A percentile compares a stretch with the other conserved stretches of the same genome.
These are phyloP conservation scores for Penicillium odoratum DNA, from an alignment of 495 filamentous ascomycete genomes.

Conservation along the genomic window DNA sequence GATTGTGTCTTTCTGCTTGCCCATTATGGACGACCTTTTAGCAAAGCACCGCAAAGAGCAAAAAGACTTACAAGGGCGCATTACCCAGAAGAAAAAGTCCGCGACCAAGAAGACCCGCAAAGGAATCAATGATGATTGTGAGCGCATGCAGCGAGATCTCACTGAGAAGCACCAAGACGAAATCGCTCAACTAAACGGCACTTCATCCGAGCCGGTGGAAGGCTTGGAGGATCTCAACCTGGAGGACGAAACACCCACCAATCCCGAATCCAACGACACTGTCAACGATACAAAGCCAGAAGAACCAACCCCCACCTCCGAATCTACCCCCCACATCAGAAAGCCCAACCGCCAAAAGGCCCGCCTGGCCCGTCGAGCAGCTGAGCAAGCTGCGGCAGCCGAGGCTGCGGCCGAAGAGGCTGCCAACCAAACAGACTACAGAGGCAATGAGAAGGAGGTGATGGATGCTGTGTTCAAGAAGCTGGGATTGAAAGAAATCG, in stretches of 20 bases:
- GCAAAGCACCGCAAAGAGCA: conserved; percentile 84
- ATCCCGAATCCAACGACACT: conserved; percentile 19
- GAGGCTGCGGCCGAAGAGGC: conserved; percentile 73
- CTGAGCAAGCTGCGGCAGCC: conserved; percentile 70
- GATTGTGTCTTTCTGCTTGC: not conserved
- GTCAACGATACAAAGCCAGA: conserved; percentile 15
- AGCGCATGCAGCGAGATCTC: conserved; percentile 67
- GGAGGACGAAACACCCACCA: conserved; percentile 23
- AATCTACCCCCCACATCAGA: conserved; percentile 39
- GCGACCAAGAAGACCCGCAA: conserved; percentile 96
- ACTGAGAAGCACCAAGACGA: conserved; percentile 68
- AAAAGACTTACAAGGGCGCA: conserved; percentile 76
- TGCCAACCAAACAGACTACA: conserved; percentile 67
- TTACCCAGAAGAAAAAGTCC: conserved; percentile 93
- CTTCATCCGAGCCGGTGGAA: conserved; percentile 24
- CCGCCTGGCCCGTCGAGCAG: conserved; percentile 81
- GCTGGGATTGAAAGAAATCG: conserved; percentile 66
- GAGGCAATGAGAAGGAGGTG: conserved; percentile 64
- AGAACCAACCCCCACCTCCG: conserved; percentile 6
- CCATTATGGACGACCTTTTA: conserved; percentile 68
- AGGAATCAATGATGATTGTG: conserved; percentile 82
- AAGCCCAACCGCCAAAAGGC: conserved; percentile 93
- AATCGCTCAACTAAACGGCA: conserved; percentile 56
- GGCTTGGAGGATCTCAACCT: conserved; percentile 34
- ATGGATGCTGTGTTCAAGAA: conserved; percentile 67